Base-by-base conservation (phyloP, 345 rosid genomes). In the Acer yangbiense region DNA sequence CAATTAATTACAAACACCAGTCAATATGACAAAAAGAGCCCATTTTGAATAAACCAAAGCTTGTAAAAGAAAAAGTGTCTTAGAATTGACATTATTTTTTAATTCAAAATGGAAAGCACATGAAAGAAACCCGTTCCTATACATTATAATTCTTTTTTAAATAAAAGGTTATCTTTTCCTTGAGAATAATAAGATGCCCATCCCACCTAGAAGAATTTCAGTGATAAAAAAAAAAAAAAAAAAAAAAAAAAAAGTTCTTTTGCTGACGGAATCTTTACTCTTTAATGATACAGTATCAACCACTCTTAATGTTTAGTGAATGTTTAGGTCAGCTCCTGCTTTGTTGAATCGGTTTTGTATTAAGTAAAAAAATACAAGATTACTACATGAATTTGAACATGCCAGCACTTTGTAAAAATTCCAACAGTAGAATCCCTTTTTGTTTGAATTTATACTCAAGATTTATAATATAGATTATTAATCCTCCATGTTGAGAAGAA, bases 21-120 rank as follows among this genome's bases (percentile, higher is more conserved):
- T 18, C 78, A 72, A 41, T 18, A 68, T 63, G 69, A 79, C 76
- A 74, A 57, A 77, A 77, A 71, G 69, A 50, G 72, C 18, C 48
- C 35, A 29, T 54, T 17, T 65, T 43, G 60, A 69, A 67, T 50
- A 25, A 58, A 48, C n/a, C 55, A 41, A 70, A 78, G 39, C 58
- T 48, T 46, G 65, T 70, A 48, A 23, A 23, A 54, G 20, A 50
- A 7, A 18, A 13, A 10, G 58, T 17, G 21, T 9, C 12, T 14
- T 4, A 46, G 35, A 65, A 71, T 58, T 68, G 2, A 61, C 21
- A 7, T 48, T 1, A 65, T 41, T 72, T 12, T 43, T 21, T 44
- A 12, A 71, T 43, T 39, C 55, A 5, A 71, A 43, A 35, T n/a
- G 57, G 79, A 11, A 21, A 9, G 12, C 64, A 76, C 9, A 46